Percentiles rank a stretch among this genome's conserved stretches.
Evolutionary conservation across 2,329 filamentous ascomycete species (phyloP).

Genomic region (Byssochlamys sp.): DNA sequence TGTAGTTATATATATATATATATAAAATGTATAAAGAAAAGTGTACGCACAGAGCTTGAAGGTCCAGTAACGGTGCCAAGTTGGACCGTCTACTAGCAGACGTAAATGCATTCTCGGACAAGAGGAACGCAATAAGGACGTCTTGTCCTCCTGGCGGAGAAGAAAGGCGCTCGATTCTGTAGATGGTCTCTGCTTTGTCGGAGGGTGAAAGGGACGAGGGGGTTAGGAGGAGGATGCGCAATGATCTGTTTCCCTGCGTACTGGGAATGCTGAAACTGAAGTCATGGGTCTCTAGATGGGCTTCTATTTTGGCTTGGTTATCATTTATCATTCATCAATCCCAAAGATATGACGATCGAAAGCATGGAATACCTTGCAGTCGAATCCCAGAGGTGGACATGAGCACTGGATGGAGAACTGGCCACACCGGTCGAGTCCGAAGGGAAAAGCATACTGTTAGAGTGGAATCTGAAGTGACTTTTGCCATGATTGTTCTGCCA

Average conservation of each 20-base stretch:
- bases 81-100: conserved; percentile 11
- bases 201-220: conserved; percentile 9
- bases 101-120: conserved; percentile 13
- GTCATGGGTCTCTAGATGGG: conserved; percentile 10
- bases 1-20: no score
- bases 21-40: no score
- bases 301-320: conserved; percentile 5
- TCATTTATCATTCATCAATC: not conserved
- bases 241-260: not conserved
- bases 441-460: conserved; percentile 35
- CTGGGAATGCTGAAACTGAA: conserved; percentile 9
- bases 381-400: conserved; percentile 2
- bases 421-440: conserved; percentile 29
- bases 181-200: conserved; percentile 9
- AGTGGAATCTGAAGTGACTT: conserved; percentile 3
- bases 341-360: not conserved
- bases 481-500: not conserved
- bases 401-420: conserved; percentile 15
- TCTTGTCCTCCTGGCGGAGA: not conserved
- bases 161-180: conserved; percentile 11
- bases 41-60: conserved; percentile 17
- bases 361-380: conserved; percentile 12
- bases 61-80: conserved; percentile 11
- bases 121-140: conserved; percentile 14
- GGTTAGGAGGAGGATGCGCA: conserved; percentile 14